Evolutionary conservation across 768 basidiomycete genomes (phyloP).

Genomic region (Suillus brevipes): DNA sequence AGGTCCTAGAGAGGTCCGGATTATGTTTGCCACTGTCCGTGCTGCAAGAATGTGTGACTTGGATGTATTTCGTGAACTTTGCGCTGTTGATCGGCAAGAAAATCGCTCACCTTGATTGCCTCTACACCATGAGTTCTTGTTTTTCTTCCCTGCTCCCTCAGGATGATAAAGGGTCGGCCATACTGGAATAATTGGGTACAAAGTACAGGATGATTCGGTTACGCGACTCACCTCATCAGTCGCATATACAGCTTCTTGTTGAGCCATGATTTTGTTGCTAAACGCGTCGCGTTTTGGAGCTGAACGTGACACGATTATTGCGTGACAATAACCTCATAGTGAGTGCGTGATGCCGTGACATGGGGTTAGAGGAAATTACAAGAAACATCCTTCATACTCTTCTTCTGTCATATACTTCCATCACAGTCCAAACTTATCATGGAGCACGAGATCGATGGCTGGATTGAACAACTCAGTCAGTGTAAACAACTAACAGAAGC

Average conservation of each 20-base stretch:
- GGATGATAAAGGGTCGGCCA: conserved; percentile 96
- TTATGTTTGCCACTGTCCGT: conserved; percentile 88
- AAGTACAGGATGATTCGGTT: background rate
- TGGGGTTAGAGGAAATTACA: conserved; percentile 12
- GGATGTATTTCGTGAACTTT: conserved; percentile 13
- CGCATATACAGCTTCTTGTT: conserved; percentile 75
- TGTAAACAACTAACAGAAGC: conserved; percentile 96
- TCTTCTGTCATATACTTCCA: conserved; percentile 7
- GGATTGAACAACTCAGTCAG: conserved; percentile 95
- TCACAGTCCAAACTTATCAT: conserved; percentile 27
- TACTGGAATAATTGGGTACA: conserved; percentile 50
- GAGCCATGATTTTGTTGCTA: conserved; percentile 24
- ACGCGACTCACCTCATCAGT: conserved; percentile 70
- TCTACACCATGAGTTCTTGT: conserved; percentile 89
- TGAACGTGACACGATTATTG: conserved; percentile 28
- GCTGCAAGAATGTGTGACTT: conserved; percentile 97
- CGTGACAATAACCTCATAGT: conserved; percentile 28
- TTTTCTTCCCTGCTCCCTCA: conserved; percentile 91
- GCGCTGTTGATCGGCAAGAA: background rate
- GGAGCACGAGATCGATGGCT: conserved; percentile 85
- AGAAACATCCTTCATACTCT: conserved; percentile 6
- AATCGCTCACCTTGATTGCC: conserved; percentile 83
- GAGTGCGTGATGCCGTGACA: conserved; percentile 28
- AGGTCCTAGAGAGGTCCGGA: conserved; percentile 93
- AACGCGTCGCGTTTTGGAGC: conserved; percentile 17